phyloP scores from a whole-genome alignment of 768 basidiomycete species.

The Naematelia aurantialba region DNA sequence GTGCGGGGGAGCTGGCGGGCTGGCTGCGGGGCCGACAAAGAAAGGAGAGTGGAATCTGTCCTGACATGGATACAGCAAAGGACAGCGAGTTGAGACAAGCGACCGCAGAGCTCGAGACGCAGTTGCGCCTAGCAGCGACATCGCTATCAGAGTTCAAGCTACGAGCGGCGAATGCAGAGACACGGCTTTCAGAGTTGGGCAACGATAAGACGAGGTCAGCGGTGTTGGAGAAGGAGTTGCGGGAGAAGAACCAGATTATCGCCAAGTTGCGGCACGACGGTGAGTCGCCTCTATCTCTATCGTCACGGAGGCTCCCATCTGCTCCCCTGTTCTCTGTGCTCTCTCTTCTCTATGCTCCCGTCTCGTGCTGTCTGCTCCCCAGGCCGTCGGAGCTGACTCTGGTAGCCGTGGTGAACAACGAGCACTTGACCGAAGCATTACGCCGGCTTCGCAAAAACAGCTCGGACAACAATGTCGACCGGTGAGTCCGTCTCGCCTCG shows the following conservation, averaged over 20 bases:
- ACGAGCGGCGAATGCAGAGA: slow-evolving; percentile 82
- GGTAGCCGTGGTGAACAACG: slow-evolving; percentile 90
- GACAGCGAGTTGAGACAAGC: slow-evolving; percentile 85
- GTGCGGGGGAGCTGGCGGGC: not conserved
- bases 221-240: slow-evolving; percentile 80
- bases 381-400: not conserved
- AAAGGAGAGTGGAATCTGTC: not conserved
- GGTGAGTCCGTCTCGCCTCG: slow-evolving; percentile 27
- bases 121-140: slow-evolving; percentile 65
- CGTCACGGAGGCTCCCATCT: too few relatives aligned
- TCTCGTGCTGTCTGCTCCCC: not conserved
- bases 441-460: slow-evolving; percentile 83
- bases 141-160: slow-evolving; percentile 87
- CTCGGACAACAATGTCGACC: slow-evolving; percentile 81
- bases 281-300: slow-evolving; percentile 53
- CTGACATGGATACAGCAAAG: slow-evolving; percentile 63
- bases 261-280: slow-evolving; percentile 93
- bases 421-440: slow-evolving; percentile 96
- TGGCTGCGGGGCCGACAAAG: not conserved
- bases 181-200: slow-evolving; percentile 69
- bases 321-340: too few relatives aligned
- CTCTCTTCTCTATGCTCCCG: too few relatives aligned
- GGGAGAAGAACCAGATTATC: slow-evolving; percentile 93
- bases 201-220: slow-evolving; percentile 64
- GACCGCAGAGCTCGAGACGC: slow-evolving; percentile 73